Evolutionary conservation across 2,329 filamentous ascomycete species (phyloP), one percentile per base, ranked within the genome.

Genomic region (Triangularia verruculosa): DNA sequence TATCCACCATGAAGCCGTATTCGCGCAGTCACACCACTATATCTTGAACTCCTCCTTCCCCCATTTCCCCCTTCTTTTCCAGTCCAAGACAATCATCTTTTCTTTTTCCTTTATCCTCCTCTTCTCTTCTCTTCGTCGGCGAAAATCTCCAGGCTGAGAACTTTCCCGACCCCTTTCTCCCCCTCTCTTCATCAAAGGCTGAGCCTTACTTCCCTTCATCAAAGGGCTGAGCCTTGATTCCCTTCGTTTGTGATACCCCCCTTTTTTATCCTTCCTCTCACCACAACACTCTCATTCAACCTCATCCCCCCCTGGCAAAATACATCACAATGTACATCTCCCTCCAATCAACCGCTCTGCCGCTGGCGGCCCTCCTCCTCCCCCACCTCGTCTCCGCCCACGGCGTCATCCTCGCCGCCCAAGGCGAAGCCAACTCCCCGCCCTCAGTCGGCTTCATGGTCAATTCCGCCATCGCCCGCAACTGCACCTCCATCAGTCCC

Each of bases 401-500:
- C 67, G 78, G 77, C 27, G 80, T 82, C 30, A 79, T 84, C 64
- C 72, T 83, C 53, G 74, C 70, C 28, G 82, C 79, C 12, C 78
- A 82, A 63, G 82, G 82, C 57, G 67, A 76, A n/a, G 39, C 72
- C 0, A 79, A 79, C 1, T 82, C 80, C 0, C 80, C 81, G 17
- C 69, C 76, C 11, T 81, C 79, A 64, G 73, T 82, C 55, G 82
- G 80, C n/a, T 83, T 83, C 70, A 74, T 79, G 72, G 81, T 88
- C 65, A 80, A 84, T 68, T 74, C 80, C 47, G 75, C 75, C 62
- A 79, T 87, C 68, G 83, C 87, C 27, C 82, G 87, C 66, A 86
- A 88, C 73, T 88, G 86, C 74, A 87, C 85, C 15, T 77, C 78
- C 61, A 86, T 88, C 76, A 86, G 80, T 72, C 86, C 87, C 20